Percentiles rank a stretch among this genome's conserved stretches.
Evolutionary conservation across 2,329 filamentous ascomycete species (phyloP).

Genomic region (Penicillium sp.): DNA sequence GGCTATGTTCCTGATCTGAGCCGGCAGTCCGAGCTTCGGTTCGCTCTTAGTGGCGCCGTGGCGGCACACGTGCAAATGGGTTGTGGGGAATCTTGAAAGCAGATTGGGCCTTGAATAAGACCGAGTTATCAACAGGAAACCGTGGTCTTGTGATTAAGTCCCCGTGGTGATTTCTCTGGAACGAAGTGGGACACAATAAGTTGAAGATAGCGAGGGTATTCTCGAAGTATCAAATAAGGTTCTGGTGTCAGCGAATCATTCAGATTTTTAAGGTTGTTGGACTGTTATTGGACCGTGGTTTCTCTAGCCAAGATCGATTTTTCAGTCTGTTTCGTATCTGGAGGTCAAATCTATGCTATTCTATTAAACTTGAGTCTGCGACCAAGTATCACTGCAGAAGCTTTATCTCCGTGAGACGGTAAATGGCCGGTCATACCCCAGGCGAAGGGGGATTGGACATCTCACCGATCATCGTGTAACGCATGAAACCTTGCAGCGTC

Average conservation of each 20-base stretch:
- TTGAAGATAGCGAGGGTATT: neutral
- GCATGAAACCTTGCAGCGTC: neutral
- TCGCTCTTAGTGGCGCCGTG: neutral
- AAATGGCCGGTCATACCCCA: neutral
- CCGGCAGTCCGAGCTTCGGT: neutral
- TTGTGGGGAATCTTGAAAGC: neutral
- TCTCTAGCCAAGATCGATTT: no score
- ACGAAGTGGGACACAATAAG: neutral
- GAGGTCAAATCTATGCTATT: neutral
- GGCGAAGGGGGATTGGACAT: neutral
- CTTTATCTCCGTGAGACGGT: constrained; percentile 4
- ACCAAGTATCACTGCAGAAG: neutral
- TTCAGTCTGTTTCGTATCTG: neutral
- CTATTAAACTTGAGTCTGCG: neutral
- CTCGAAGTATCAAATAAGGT: neutral
- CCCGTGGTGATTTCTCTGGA: neutral
- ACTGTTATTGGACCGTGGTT: no score
- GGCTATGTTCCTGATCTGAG: neutral
- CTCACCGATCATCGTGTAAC: neutral
- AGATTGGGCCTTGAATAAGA: neutral
- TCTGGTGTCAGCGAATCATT: neutral
- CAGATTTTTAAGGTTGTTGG: neutral
- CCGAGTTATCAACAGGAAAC: neutral
- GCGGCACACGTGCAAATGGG: neutral
- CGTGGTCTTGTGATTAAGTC: neutral